Evolutionary conservation across 345 rosid species (phyloP).

Genomic region (Populus nigra): DNA sequence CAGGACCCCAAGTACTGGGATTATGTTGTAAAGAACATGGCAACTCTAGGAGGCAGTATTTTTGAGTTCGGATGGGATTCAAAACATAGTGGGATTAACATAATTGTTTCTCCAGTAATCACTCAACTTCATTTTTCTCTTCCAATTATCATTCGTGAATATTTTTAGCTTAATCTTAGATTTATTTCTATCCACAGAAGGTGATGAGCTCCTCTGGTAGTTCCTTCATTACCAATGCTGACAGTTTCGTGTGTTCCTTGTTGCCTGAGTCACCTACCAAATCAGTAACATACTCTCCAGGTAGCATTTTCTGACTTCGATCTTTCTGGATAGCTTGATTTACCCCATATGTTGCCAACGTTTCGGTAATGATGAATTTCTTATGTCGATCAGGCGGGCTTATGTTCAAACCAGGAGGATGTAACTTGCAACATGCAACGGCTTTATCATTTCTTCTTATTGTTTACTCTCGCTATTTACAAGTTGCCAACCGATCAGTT

Average conservation of each 20-base stretch:
- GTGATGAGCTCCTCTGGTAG: neutral
- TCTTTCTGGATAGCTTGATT: too few relatives aligned
- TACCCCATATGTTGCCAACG: too few relatives aligned
- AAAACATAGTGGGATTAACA: slow-evolving; percentile 24
- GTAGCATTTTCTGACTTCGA: neutral
- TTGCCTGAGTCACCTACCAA: slow-evolving; percentile 22
- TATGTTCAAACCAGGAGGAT: slow-evolving; percentile 13
- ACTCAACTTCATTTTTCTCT: neutral
- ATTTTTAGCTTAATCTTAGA: neutral
- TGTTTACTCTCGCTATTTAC: slow-evolving; percentile 13
- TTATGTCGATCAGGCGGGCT: slow-evolving; percentile 17
- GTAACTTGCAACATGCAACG: slow-evolving; percentile 24
- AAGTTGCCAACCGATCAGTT: slow-evolving; percentile 8
- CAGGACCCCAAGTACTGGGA: slow-evolving; percentile 2
- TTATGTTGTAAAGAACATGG: neutral
- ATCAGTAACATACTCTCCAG: slow-evolving; percentile 22
- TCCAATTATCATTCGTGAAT: neutral
- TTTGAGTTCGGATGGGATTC: slow-evolving; percentile 29
- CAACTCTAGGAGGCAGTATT: neutral
- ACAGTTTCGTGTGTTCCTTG: slow-evolving; percentile 16
- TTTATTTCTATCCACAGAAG: neutral
- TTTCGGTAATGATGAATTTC: neutral
- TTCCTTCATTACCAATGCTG: slow-evolving; percentile 8
- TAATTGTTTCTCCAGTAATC: slow-evolving; percentile 16
- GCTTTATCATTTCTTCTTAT: slow-evolving; percentile 20